Conservation (phyloP, 2,329 filamentous ascomycete genomes). For the Teratosphaeriaceae sp. region DNA sequence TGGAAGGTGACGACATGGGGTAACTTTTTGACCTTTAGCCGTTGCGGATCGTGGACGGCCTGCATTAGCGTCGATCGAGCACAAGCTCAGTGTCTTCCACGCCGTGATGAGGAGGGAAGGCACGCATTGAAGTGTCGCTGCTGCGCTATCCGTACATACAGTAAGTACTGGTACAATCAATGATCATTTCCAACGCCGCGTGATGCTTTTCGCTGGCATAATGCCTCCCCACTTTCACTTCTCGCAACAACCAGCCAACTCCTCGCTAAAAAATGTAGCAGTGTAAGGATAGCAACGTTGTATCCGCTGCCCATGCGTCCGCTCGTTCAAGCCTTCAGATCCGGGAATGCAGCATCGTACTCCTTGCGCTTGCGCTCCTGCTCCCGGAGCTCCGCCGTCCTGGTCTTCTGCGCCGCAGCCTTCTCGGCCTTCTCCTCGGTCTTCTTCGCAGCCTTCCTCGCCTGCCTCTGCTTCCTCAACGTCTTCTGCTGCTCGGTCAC, state of each 20-base stretch:
- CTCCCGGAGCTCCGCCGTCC: constrained; percentile 5
- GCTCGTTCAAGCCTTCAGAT: constrained; percentile 2
- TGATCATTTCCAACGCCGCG: too few relatives aligned
- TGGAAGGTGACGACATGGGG: not conserved
- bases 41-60: not conserved
- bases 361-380: constrained; percentile 3
- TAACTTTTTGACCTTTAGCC: not conserved
- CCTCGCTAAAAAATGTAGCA: not conserved
- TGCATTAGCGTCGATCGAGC: not conserved
- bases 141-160: too few relatives aligned
- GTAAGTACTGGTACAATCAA: too few relatives aligned
- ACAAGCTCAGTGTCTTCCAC: too few relatives aligned
- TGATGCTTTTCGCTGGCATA: too few relatives aligned
- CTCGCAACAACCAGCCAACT: not conserved
- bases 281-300: not conserved
- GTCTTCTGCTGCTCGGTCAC: not conserved
- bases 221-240: not conserved
- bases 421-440: constrained; percentile 2
- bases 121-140: too few relatives aligned
- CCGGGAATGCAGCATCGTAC: constrained; percentile 6
- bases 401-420: constrained; percentile 2
- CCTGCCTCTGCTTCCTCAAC: constrained; percentile 2
- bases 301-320: not conserved
- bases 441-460: not conserved
- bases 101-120: too few relatives aligned